Evolutionary conservation across 2,329 filamentous ascomycete genomes (phyloP).

Genomic region (Fusarium lyarnte): DNA sequence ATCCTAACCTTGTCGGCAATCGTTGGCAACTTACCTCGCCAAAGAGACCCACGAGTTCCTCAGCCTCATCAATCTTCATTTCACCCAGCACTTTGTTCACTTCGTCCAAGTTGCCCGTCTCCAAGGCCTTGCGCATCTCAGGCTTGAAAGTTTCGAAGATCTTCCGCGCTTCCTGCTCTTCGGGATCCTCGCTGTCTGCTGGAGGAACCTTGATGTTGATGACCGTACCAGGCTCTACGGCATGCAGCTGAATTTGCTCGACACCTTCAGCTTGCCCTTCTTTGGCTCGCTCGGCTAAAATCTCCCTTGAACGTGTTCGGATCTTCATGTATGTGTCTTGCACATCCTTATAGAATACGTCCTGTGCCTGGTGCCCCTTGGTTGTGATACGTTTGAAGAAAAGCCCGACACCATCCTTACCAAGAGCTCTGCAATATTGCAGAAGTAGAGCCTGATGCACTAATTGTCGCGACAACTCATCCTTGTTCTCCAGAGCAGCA

Average conservation of each 20-base stretch:
- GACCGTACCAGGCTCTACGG: conserved; percentile 90
- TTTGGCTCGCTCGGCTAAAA: conserved; percentile 64
- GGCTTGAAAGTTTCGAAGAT: conserved; percentile 88
- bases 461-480: conserved; percentile 82
- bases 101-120: conserved; percentile 84
- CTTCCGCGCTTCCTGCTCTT: conserved; percentile 69
- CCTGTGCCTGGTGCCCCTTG: conserved; percentile 86
- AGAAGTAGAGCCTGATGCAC: conserved; percentile 93
- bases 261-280: conserved; percentile 72
- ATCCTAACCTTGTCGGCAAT: not conserved
- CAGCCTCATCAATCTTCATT: conserved; percentile 89
- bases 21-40: conserved; percentile 65
- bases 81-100: conserved; percentile 72
- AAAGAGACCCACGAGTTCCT: conserved; percentile 83
- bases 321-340: conserved; percentile 88
- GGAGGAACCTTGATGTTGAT: conserved; percentile 89
- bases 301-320: conserved; percentile 77
- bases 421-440: conserved; percentile 93
- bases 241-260: conserved; percentile 97
- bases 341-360: conserved; percentile 93
- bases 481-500: conserved; percentile 78
- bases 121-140: conserved; percentile 82
- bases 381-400: conserved; percentile 98
- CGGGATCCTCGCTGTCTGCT: conserved; percentile 71
- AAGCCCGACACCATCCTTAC: conserved; percentile 84